Conservation (phyloP, 1,284 basidiomycete species). For the Ganoderma lucidum region DNA sequence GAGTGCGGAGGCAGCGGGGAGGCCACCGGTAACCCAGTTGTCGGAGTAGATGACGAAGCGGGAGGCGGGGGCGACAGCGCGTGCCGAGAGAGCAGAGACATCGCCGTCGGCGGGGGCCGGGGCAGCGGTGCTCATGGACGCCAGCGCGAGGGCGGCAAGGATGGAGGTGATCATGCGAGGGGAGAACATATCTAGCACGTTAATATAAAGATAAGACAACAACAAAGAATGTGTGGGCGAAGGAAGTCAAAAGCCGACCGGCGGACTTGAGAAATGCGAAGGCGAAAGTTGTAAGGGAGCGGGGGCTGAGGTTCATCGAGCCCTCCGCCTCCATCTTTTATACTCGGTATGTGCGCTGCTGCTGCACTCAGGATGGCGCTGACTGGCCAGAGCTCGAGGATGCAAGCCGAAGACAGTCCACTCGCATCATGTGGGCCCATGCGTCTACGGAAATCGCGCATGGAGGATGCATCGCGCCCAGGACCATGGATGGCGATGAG, state of each 20-base stretch:
- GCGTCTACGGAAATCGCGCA: not conserved
- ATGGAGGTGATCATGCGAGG: slow-evolving; percentile 29
- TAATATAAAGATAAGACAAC: slow-evolving; percentile 16
- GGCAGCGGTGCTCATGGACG: slow-evolving; percentile 25
- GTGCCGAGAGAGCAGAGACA: slow-evolving; percentile 19
- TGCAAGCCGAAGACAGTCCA: not conserved
- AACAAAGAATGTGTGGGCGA: slow-evolving; percentile 7
- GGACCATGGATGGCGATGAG: no score
- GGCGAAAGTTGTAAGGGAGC: slow-evolving; percentile 19
- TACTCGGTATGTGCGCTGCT: slow-evolving; percentile 1
- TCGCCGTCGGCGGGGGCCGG: slow-evolving; percentile 13
- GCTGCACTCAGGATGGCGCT: no score
- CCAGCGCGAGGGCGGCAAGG: slow-evolving; percentile 28
- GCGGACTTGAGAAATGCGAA: slow-evolving; percentile 27
- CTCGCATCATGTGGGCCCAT: not conserved
- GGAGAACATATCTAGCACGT: slow-evolving; percentile 30
- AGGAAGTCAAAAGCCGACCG: slow-evolving; percentile 24
- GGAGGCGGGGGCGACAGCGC: slow-evolving; percentile 19
- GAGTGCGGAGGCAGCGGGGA: slow-evolving; percentile 20
- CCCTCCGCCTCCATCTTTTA: not conserved
- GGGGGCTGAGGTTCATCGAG: not conserved
- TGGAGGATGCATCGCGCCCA: not conserved
- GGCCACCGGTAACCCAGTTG: slow-evolving; percentile 23
- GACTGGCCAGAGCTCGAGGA: no score
- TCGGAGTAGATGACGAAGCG: slow-evolving; percentile 32